These are phyloP conservation scores for Trametes hirsuta DNA, from an alignment of 1,284 basidiomycete genomes.

Conservation along the genomic window DNA sequence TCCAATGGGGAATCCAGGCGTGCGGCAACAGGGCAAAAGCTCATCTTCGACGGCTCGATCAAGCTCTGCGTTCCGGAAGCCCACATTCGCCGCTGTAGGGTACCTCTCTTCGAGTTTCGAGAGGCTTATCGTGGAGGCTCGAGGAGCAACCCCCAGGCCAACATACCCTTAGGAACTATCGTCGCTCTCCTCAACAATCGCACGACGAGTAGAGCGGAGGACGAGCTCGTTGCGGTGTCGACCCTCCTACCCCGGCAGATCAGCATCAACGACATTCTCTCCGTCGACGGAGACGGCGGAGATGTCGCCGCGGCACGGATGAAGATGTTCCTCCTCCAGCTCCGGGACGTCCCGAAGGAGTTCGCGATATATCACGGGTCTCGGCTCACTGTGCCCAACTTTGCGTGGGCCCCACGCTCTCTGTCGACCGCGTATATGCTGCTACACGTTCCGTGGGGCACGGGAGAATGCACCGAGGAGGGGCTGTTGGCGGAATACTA, in stretches of 20 bases:
- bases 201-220: background rate
- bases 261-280: background rate
- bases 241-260: background rate
- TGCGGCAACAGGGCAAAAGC: no score
- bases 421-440: background rate
- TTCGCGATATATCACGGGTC: background rate
- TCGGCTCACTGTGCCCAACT: background rate
- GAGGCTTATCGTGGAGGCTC: background rate
- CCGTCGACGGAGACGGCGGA: background rate
- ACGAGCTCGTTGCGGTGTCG: slow-evolving; percentile 2
- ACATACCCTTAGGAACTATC: background rate
- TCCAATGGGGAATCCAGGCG: no score
- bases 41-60: no score
- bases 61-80: background rate
- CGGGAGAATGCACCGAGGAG: background rate
- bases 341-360: background rate
- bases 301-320: background rate
- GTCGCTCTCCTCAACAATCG: background rate
- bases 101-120: background rate
- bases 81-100: background rate
- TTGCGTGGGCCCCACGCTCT: slow-evolving; percentile 1
- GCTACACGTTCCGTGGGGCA: background rate
- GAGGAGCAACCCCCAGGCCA: no score
- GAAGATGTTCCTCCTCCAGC: background rate
- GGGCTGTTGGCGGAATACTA: background rate